Conservation (phyloP, 768 basidiomycete species). For the Xanthoconium purpureum region DNA sequence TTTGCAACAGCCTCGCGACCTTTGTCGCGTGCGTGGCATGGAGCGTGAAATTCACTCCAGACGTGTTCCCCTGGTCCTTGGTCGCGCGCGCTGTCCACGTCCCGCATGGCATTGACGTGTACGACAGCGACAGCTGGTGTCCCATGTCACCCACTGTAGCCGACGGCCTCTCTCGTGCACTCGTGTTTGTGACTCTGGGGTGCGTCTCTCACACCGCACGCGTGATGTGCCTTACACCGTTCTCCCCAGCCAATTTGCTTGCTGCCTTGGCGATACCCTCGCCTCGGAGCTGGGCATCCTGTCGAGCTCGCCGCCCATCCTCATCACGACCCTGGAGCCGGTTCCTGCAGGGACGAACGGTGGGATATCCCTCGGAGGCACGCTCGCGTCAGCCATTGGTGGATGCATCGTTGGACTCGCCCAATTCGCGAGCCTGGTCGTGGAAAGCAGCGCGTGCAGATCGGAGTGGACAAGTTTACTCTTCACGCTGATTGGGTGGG, state of each 20-base stretch:
- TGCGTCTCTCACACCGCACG: conserved; percentile 30
- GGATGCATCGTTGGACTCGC: conserved; percentile 69
- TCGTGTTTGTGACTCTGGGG: conserved; percentile 69
- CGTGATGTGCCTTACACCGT: not conserved
- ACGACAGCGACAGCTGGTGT: conserved; percentile 55
- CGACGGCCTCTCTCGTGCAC: conserved; percentile 53
- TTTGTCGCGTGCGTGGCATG: conserved; percentile 58
- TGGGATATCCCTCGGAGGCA: conserved; percentile 74
- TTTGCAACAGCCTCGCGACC: conserved; percentile 74
- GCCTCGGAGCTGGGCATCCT: conserved; percentile 93
- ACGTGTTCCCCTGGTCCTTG: conserved; percentile 38
- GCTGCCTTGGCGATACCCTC: conserved; percentile 88
- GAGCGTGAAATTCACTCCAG: conserved; percentile 56
- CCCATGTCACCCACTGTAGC: conserved; percentile 46
- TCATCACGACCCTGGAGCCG: conserved; percentile 71
- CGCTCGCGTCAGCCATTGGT: conserved; percentile 67
- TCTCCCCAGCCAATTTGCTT: conserved; percentile 70
- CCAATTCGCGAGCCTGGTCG: conserved; percentile 50
- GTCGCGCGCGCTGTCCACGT: conserved; percentile 9
- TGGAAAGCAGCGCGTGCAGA: conserved; percentile 62
- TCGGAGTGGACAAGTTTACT: conserved; percentile 37
- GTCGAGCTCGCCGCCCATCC: conserved; percentile 59
- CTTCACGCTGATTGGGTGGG: conserved; percentile 52
- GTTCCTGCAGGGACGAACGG: conserved; percentile 94
- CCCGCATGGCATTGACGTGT: conserved; percentile 24